phyloP scores from a whole-genome alignment of 2,329 filamentous ascomycete species.

The Fusarium illudens region DNA sequence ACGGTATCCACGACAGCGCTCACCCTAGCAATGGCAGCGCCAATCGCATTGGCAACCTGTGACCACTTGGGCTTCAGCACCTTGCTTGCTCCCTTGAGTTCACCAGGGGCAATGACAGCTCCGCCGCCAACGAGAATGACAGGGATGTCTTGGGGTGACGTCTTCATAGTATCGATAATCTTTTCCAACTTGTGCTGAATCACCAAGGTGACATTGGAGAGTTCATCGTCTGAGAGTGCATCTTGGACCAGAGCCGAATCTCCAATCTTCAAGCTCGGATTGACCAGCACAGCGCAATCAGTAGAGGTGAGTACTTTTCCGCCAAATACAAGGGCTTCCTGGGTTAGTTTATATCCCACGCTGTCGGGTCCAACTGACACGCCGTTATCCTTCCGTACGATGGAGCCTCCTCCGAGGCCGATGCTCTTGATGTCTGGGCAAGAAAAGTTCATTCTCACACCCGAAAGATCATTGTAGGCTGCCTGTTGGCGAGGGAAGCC shows the following conservation, averaged over 20 bases:
- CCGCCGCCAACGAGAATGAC: conserved; percentile 72
- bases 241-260: conserved; percentile 48
- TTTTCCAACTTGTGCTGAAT: conserved; percentile 63
- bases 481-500: conserved; percentile 71
- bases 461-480: conserved; percentile 68
- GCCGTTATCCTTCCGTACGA: conserved; percentile 53
- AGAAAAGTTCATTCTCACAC: conserved; percentile 69
- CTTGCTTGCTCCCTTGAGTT: conserved; percentile 63
- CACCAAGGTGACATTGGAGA: conserved; percentile 49
- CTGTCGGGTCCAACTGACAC: conserved; percentile 67
- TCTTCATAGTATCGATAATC: conserved; percentile 70
- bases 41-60: conserved; percentile 70
- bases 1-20: conserved; percentile 63
- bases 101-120: conserved; percentile 64
- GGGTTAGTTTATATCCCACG: conserved; percentile 65
- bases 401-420: conserved; percentile 66
- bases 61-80: conserved; percentile 66
- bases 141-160: conserved; percentile 64
- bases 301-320: conserved; percentile 67
- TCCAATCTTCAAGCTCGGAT: conserved; percentile 51
- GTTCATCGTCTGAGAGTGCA: conserved; percentile 44
- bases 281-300: conserved; percentile 56
- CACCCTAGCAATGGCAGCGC: conserved; percentile 68
- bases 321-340: conserved; percentile 65
- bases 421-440: conserved; percentile 68